Conservation (phyloP, 148 eudicot genomes). For the Diospyros kaki region DNA sequence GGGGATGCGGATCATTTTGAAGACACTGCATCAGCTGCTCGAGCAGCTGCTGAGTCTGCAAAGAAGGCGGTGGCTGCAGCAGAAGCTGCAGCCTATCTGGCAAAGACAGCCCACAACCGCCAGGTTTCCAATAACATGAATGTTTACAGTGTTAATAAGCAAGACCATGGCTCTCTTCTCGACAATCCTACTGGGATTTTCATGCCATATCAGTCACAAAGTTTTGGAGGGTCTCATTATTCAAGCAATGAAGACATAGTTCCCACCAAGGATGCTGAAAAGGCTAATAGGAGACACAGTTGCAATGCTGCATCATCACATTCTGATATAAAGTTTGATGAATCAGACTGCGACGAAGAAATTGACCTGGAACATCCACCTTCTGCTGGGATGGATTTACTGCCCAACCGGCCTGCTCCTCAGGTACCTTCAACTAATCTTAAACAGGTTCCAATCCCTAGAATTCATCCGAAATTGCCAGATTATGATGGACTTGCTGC, state of each 20-base stretch:
- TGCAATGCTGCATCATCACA: conserved; percentile 38
- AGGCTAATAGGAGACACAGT: conserved; percentile 47
- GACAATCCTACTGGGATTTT: not conserved
- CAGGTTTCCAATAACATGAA: conserved; percentile 15
- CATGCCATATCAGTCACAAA: not conserved
- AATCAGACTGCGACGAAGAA: conserved; percentile 72
- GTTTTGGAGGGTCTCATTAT: conserved; percentile 9
- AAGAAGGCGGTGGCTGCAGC: conserved; percentile 83
- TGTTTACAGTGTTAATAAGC: not conserved
- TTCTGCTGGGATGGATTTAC: conserved; percentile 15
- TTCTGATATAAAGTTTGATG: conserved; percentile 67
- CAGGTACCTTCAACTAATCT: conserved; percentile 17
- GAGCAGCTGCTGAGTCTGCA: conserved; percentile 84
- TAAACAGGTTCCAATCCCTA: conserved; percentile 23
- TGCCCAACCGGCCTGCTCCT: conserved; percentile 40
- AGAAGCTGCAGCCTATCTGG: conserved; percentile 75
- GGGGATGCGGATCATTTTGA: conserved; percentile 27
- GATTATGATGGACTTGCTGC: conserved; percentile 84
- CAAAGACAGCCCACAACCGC: conserved; percentile 26
- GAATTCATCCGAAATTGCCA: conserved; percentile 82
- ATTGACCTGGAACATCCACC: conserved; percentile 38
- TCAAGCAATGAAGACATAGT: conserved; percentile 4
- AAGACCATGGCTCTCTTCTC: not conserved
- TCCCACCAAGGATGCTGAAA: conserved; percentile 19
- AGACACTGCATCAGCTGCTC: conserved; percentile 80